Conservation (phyloP, 805 yeast genomes). For the Candida schatavii region DNA sequence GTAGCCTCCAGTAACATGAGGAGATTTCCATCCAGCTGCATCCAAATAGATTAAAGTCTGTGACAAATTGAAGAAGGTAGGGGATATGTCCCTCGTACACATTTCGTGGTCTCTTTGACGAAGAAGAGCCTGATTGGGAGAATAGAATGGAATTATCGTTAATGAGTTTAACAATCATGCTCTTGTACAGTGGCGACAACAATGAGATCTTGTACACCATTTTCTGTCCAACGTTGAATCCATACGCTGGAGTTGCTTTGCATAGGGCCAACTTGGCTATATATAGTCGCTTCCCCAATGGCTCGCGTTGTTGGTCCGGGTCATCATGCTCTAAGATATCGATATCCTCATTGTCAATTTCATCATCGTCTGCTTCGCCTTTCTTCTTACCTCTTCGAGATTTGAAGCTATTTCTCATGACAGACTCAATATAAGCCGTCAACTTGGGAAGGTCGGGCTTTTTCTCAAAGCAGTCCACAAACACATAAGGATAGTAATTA, state of each 20-base stretch:
- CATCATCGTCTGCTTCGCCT: constrained; percentile 11
- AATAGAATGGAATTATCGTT: constrained; percentile 17
- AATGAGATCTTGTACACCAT: constrained; percentile 67
- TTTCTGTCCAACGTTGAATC: constrained; percentile 66
- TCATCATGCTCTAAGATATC: constrained; percentile 14
- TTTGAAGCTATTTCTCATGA: neutral
- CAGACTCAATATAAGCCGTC: constrained; percentile 1
- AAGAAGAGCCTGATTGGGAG: neutral
- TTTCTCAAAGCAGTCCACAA: constrained; percentile 55
- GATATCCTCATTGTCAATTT: constrained; percentile 7
- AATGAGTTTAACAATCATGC: constrained; percentile 50
- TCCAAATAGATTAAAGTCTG: constrained; percentile 82
- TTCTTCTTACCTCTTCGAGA: constrained; percentile 12
- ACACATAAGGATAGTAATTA: constrained; percentile 80
- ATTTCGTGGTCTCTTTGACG: constrained; percentile 1
- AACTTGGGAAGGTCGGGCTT: constrained; percentile 5
- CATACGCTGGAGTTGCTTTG: constrained; percentile 80
- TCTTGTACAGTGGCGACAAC: constrained; percentile 56
- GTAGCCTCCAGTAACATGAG: constrained; percentile 53
- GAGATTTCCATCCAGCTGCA: constrained; percentile 69
- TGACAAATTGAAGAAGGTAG: constrained; percentile 66
- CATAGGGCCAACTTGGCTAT: constrained; percentile 64
- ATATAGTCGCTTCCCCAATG: constrained; percentile 29
- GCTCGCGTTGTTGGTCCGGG: neutral
- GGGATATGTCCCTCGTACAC: constrained; percentile 80